Evolutionary conservation across 2,329 filamentous ascomycete species (phyloP).

Genomic region (Aspergillus nomiae): DNA sequence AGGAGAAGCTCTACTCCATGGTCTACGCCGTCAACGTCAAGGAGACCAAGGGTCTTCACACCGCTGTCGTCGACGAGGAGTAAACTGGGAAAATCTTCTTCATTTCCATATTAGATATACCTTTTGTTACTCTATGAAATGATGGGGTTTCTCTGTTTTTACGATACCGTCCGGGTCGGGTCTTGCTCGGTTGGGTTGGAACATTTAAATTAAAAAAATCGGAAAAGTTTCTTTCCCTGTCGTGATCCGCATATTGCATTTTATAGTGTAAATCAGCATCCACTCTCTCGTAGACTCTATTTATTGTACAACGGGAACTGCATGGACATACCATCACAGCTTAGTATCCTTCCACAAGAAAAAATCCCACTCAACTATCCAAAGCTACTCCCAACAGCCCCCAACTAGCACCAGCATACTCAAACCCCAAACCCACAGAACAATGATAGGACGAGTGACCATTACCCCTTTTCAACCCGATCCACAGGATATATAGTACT

Average conservation of each 20-base stretch:
- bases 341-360: too few relatives aligned
- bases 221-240: not conserved
- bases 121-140: not conserved
- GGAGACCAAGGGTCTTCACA: constrained; percentile 97
- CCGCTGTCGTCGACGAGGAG: constrained; percentile 76
- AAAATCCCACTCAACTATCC: too few relatives aligned
- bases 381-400: too few relatives aligned
- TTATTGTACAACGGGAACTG: too few relatives aligned
- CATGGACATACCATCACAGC: too few relatives aligned
- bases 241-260: not conserved
- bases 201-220: constrained; percentile 11
- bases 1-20: constrained; percentile 99
- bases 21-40: constrained; percentile 99
- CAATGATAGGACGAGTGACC: too few relatives aligned
- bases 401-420: too few relatives aligned
- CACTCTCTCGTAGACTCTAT: too few relatives aligned
- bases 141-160: constrained; percentile 3
- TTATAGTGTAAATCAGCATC: not conserved
- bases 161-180: not conserved
- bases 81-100: constrained; percentile 37
- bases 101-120: not conserved
- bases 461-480: too few relatives aligned
- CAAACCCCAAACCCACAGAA: too few relatives aligned
- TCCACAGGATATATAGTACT: too few relatives aligned
- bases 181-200: constrained; percentile 8